A percentile compares a stretch with the other conserved stretches of the same genome.
These are phyloP conservation scores for Paraphaeosphaeria sporulosa DNA, from an alignment of 2,329 filamentous ascomycete species.

Conservation along the genomic window DNA sequence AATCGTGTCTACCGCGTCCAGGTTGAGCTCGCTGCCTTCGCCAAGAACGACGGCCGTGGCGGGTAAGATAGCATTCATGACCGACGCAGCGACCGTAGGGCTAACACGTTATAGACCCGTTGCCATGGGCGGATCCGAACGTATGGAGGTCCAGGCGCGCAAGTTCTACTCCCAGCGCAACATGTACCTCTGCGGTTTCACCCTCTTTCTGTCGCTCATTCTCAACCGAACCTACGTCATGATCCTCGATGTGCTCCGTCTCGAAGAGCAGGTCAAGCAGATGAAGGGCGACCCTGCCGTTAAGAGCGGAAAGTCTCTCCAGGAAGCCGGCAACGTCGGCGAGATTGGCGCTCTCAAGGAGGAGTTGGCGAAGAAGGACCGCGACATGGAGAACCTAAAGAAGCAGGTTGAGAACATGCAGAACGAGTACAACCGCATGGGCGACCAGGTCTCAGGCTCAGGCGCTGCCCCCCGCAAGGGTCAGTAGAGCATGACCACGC, in stretches of 20 bases:
- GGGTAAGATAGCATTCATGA: slow-evolving; percentile 53
- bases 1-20: slow-evolving; percentile 96
- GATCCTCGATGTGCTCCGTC: slow-evolving; percentile 89
- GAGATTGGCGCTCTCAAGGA: slow-evolving; percentile 75
- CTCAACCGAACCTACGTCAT: slow-evolving; percentile 98
- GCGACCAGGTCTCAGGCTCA: slow-evolving; percentile 76
- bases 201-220: slow-evolving; percentile 96
- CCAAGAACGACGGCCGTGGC: slow-evolving; percentile 64
- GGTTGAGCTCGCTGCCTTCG: slow-evolving; percentile 78
- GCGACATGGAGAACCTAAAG: slow-evolving; percentile 86
- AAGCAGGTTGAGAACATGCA: slow-evolving; percentile 87
- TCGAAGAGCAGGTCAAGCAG: slow-evolving; percentile 89
- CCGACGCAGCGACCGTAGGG: background rate
- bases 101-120: slow-evolving; percentile 60
- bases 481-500: slow-evolving; percentile 49
- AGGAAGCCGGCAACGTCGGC: slow-evolving; percentile 74
- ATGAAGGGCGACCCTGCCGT: slow-evolving; percentile 72
- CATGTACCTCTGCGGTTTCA: slow-evolving; percentile 99
- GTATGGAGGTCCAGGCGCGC: slow-evolving; percentile 97
- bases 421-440: slow-evolving; percentile 84
- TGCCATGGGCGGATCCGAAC: slow-evolving; percentile 83
- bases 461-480: slow-evolving; percentile 63
- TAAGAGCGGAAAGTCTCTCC: slow-evolving; percentile 73
- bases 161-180: slow-evolving; percentile 99
- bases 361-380: slow-evolving; percentile 75